Evolutionary conservation across 2,329 filamentous ascomycete genomes (phyloP).

Genomic region (Alternaria arborescens): DNA sequence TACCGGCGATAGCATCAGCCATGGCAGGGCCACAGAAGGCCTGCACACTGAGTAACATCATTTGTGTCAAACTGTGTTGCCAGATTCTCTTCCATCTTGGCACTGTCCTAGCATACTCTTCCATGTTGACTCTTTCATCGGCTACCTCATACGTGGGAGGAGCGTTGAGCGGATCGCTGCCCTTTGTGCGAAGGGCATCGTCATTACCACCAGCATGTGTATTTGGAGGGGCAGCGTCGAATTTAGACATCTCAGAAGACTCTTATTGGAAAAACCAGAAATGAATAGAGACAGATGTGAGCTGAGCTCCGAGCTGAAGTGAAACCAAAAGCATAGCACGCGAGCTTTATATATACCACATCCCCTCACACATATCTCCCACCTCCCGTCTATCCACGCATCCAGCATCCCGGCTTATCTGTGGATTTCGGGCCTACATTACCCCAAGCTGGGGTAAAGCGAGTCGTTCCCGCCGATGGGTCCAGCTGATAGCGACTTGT

Average conservation of each 20-base stretch:
- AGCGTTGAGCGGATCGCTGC: constrained; percentile 34
- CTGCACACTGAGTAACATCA: constrained; percentile 59
- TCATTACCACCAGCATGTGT: constrained; percentile 44
- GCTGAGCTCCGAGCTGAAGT: constrained; percentile 14
- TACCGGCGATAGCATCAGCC: constrained; percentile 44
- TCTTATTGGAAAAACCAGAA: background rate
- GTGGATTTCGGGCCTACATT: constrained; percentile 26
- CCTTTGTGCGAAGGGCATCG: constrained; percentile 40
- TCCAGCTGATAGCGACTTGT: constrained; percentile 24
- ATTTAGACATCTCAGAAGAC: constrained; percentile 36
- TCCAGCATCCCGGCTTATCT: constrained; percentile 26
- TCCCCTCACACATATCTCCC: background rate
- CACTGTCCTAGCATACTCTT: constrained; percentile 36
- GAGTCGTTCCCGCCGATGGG: constrained; percentile 4
- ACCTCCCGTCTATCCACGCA: constrained; percentile 11
- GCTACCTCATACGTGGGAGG: constrained; percentile 24
- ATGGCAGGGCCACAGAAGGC: constrained; percentile 51
- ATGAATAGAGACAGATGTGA: background rate
- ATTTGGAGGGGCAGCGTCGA: constrained; percentile 45
- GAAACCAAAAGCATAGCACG: constrained; percentile 1
- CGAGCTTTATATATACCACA: constrained; percentile 26
- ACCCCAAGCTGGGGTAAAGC: constrained; percentile 35
- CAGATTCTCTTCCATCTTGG: constrained; percentile 57
- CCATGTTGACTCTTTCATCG: constrained; percentile 51
- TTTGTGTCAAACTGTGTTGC: constrained; percentile 60